Evolutionary conservation across 768 basidiomycete genomes (phyloP), one percentile per base, ranked within the genome.

Genomic region (Hygrocybe punicea): DNA sequence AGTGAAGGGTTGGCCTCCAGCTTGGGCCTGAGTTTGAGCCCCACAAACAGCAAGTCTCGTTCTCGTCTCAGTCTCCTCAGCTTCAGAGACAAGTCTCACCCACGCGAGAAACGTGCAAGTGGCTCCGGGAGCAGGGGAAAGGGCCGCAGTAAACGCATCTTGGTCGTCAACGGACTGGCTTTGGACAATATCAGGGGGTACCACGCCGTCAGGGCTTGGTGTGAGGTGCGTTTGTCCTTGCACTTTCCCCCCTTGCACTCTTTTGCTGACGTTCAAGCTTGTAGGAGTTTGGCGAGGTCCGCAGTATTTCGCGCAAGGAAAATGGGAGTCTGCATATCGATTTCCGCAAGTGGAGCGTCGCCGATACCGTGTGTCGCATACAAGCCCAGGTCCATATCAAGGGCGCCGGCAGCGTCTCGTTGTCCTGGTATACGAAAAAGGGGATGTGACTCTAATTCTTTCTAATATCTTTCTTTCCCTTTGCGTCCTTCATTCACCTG

Each of bases 351-450:
- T 65, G 65, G 56, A 72, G 69, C 45, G 72, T 77, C 34, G 74
- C 71, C 56, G 76, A 77, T 37, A 71, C 65, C 34, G 75, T 74
- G n/a, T 75, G 74, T 58, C 67, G 73, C 49, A 53, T 76, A 47
- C 73, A 75, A 56, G 74, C 72, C 2, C 68, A 73, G 40, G 73
- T 77, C 25, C 51, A 60, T 55, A 75, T 77, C 58, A 72, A 69
- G 40, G 76, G 76, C 29, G 76, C 72, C 4, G 76, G 74, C 24
- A 76, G 72, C 45, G 75, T 75, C 19, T 63, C 63, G 46, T 57
- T 77, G 29, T 72, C 71, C 14, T 76, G 75, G 74, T 66, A 60
- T 51, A 66, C 36, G 51, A 40, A 29, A 21, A 53, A 48, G 29
- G 19, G 23, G 45, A 4, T 13, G 29, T 25, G n/a, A 10, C 24